Base-by-base conservation (phyloP, 441 rosid species). In the Codiaeum variegatum region DNA sequence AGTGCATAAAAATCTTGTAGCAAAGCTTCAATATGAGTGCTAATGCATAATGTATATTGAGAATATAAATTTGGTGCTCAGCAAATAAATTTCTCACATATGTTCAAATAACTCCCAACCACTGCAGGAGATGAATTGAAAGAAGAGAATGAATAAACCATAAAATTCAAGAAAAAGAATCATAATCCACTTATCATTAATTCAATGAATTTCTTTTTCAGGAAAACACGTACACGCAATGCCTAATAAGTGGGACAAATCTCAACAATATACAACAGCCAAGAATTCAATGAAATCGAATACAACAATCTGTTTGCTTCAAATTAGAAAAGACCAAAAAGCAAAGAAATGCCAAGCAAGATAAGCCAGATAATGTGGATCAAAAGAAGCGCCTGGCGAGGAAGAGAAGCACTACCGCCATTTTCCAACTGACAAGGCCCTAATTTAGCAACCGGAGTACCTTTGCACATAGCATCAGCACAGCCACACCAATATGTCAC, bases 401-500 rank as follows among this genome's bases (percentile, higher is more conserved):
- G 89, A 54, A 93, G 84, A 56, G 98, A 82, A 31, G 86, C 84
- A 71, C 85, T 82, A 2, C 88, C 89, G 0, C 86, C 88, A 29
- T 75, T 91, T 64, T 87, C 94, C 23, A 87, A 80, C 62, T 86
- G 93, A 59, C 97, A 93, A 74, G 82, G 85, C 56, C 97, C 97
- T 56, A 62, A 69, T 77, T 91, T 91, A 4, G 88, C 86, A 1
- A 91, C 97, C 49, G 80, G 72, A 67, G 79, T 84, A 10, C 94
- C 94, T 15, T 81, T 83, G 44, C 97, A 93, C 49, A 73, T 73
- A 3, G 98, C 97, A 58, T 93, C 93, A 4, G 79, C 81, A 67
- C 98, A 90, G 24, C 98, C 98, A 54, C 98, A 93, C 96, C 91
- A 87, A 75, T 93, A 93, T 49, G 96, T 93, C 44, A 88, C 86